Evolutionary conservation across 805 yeast genomes (phyloP).

Genomic region (Wickerhamomyces strasburgensis): DNA sequence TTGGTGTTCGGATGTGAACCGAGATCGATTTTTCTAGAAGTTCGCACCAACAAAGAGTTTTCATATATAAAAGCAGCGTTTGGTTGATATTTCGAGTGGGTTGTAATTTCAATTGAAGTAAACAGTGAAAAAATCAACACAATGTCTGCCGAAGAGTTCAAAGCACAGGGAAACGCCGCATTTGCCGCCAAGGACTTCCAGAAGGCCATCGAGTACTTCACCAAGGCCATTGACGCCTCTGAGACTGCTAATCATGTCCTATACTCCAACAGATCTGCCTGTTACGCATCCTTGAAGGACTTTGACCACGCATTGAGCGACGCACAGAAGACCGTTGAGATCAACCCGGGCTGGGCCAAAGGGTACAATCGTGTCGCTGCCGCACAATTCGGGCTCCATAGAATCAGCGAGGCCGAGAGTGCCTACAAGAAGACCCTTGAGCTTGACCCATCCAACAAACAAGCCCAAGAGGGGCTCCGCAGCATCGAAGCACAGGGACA

Average conservation of each 20-base stretch:
- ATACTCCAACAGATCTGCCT: slow-evolving; percentile 90
- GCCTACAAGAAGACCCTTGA: slow-evolving; percentile 76
- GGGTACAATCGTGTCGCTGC: slow-evolving; percentile 93
- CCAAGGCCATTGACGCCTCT: slow-evolving; percentile 83
- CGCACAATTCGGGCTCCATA: slow-evolving; percentile 83
- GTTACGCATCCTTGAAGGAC: slow-evolving; percentile 74
- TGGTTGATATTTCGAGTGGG: too few relatives aligned
- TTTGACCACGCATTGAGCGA: slow-evolving; percentile 74
- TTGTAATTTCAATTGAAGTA: too few relatives aligned
- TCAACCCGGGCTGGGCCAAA: slow-evolving; percentile 89
- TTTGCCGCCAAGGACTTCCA: slow-evolving; percentile 82
- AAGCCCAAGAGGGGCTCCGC: slow-evolving; percentile 79
- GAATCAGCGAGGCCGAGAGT: slow-evolving; percentile 66
- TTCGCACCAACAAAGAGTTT: not conserved
- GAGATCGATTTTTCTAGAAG: slow-evolving; percentile 11
- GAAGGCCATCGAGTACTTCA: slow-evolving; percentile 74
- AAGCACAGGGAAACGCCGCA: slow-evolving; percentile 91
- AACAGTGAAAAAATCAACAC: too few relatives aligned
- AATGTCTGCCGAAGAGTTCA: slow-evolving; percentile 69
- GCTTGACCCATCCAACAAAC: slow-evolving; percentile 73
- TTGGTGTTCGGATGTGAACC: not conserved
- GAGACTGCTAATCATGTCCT: slow-evolving; percentile 85
- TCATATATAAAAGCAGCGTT: not conserved
- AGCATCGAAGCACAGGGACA: slow-evolving; percentile 60
- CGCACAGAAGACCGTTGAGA: slow-evolving; percentile 76